phyloP scores from a whole-genome alignment of 2,329 filamentous ascomycete species.

The Ophiostoma sp. region DNA sequence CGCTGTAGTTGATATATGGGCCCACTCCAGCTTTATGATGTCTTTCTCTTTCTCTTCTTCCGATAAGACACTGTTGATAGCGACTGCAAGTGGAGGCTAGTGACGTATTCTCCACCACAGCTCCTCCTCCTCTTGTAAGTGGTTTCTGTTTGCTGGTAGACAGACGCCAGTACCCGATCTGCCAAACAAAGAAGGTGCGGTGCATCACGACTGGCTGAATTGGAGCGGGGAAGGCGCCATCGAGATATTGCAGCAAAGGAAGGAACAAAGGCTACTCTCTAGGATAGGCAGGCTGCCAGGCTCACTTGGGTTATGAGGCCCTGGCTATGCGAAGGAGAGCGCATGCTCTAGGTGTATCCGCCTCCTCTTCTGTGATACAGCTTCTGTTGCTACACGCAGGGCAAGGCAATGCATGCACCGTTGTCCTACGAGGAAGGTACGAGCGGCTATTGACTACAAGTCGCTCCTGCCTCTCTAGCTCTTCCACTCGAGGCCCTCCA shows the following conservation, averaged over 20 bases:
- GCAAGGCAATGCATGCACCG: neutral
- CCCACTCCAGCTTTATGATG: neutral
- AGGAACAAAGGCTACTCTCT: neutral
- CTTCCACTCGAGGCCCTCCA: neutral
- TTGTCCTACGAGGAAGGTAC: neutral
- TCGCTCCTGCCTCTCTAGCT: neutral
- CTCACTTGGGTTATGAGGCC: no score
- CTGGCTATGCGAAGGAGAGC: neutral
- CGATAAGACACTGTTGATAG: conserved; percentile 15
- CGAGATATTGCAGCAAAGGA: neutral
- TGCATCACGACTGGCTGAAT: neutral
- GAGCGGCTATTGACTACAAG: neutral
- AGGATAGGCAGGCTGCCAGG: neutral
- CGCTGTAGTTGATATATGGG: neutral
- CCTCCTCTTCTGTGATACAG: neutral
- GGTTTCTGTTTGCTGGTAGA: no score
- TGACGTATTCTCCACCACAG: conserved; percentile 20
- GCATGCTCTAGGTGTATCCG: neutral
- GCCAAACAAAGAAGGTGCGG: neutral
- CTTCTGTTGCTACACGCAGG: neutral
- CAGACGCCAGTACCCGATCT: no score
- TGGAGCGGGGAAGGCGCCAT: neutral
- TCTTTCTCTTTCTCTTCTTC: neutral
- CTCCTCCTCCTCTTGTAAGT: neutral
- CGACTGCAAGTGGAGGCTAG: neutral